Conservation (phyloP, 345 rosid species). For the Toxicodendron radicans region DNA sequence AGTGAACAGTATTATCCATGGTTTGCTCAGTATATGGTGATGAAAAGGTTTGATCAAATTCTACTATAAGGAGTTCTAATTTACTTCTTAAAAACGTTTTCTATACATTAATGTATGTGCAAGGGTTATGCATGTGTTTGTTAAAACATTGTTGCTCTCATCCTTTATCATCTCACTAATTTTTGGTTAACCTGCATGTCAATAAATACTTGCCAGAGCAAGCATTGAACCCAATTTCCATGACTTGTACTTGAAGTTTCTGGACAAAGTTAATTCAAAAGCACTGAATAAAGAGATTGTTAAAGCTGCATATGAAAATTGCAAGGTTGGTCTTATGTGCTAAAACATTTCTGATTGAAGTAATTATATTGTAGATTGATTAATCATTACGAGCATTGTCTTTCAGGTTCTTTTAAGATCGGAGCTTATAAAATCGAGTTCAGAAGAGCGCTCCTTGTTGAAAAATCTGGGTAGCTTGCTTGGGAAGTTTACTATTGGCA, state of each 20-base stretch:
- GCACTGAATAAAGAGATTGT: conserved; percentile 78
- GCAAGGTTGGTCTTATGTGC: conserved; percentile 67
- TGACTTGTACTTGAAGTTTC: conserved; percentile 89
- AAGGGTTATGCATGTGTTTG: neutral
- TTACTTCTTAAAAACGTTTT: neutral
- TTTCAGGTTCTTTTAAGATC: conserved; percentile 93
- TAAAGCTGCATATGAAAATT: conserved; percentile 87
- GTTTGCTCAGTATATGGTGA: conserved; percentile 98
- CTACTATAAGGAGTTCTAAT: neutral
- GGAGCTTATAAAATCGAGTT: conserved; percentile 95
- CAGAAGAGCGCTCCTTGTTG: conserved; percentile 92
- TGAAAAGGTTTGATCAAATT: conserved; percentile 66
- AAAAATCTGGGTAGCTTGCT: conserved; percentile 99
- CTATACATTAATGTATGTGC: too few species aligned
- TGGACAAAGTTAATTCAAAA: conserved; percentile 84
- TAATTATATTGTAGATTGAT: neutral
- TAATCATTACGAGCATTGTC: neutral
- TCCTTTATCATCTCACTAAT: neutral
- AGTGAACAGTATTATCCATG: conserved; percentile 84
- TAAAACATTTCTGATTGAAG: neutral
- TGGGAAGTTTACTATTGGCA: conserved; percentile 94
- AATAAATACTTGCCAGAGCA: conserved; percentile 51
- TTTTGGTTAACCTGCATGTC: neutral
- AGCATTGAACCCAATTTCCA: conserved; percentile 99
- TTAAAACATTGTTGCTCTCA: too few species aligned